A percentile compares a stretch with the other conserved stretches of the same genome.
Evolutionary conservation across 2,329 filamentous ascomycete genomes (phyloP).

Genomic region (Apiospora saccharicola): DNA sequence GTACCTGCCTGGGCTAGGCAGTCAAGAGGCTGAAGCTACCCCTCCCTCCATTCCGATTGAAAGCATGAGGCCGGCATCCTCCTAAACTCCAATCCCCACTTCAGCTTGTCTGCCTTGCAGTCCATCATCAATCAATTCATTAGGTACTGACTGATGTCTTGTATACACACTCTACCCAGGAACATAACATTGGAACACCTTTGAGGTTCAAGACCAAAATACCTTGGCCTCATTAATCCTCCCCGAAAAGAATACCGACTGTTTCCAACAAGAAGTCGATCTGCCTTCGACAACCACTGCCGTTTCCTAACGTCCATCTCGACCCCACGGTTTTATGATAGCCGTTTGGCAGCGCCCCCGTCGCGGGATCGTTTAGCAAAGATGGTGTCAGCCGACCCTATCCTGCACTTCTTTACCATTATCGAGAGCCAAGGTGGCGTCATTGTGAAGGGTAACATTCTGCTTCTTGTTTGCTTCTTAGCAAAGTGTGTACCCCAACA

Average conservation of each 20-base stretch:
- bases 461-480: background rate
- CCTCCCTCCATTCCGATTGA: conserved; percentile 11
- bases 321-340: conserved; percentile 3
- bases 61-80: background rate
- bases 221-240: background rate
- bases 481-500: background rate
- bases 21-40: conserved; percentile 20
- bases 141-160: background rate
- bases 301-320: background rate
- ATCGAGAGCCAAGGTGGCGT: conserved; percentile 55
- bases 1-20: background rate
- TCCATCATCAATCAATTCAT: background rate
- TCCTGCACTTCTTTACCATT: conserved; percentile 50
- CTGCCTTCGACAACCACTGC: background rate
- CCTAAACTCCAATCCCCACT: background rate
- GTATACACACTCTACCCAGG: background rate
- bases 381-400: conserved; percentile 20
- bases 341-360: background rate
- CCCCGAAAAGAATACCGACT: background rate
- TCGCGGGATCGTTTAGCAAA: conserved; percentile 5
- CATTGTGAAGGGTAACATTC: conserved; percentile 55
- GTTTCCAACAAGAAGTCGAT: background rate
- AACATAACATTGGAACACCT: background rate
- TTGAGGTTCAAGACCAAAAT: background rate
- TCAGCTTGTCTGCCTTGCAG: conserved; percentile 14